These are phyloP conservation scores for Paradendryphiella salina DNA, from an alignment of 2,329 filamentous ascomycete species.

Conservation along the genomic window DNA sequence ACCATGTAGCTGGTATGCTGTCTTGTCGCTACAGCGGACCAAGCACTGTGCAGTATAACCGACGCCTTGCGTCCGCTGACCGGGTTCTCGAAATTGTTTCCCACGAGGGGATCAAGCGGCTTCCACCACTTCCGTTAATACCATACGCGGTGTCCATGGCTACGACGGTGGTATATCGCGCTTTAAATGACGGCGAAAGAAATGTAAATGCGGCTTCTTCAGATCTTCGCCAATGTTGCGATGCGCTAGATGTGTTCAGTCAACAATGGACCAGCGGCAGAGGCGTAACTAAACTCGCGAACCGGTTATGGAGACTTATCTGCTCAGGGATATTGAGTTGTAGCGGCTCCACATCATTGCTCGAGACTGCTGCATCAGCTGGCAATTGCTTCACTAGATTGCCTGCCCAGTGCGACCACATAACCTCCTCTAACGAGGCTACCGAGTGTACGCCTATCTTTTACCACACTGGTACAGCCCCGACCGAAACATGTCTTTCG, in stretches of 20 bases:
- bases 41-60: not conserved
- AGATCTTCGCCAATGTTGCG: not conserved
- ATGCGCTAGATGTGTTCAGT: not conserved
- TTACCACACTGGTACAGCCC: not conserved
- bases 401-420: not conserved
- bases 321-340: not conserved
- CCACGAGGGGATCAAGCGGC: not conserved
- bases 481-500: not conserved
- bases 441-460: not conserved
- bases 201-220: not conserved
- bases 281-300: conserved; percentile 1
- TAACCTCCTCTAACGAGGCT: not conserved
- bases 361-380: not conserved
- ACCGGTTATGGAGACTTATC: conserved; percentile 2
- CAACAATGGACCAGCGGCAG: conserved; percentile 4
- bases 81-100: not conserved
- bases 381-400: not conserved
- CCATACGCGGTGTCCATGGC: conserved; percentile 9
- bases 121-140: conserved; percentile 2
- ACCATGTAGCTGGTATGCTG: conserved; percentile 7
- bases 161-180: conserved; percentile 6
- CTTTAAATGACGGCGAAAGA: conserved; percentile 2
- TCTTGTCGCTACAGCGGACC: conserved; percentile 8
- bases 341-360: not conserved
- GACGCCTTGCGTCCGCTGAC: not conserved